These are phyloP conservation scores for Globisporangium spinosum DNA, from an alignment of 352 stramenopile genomes.

Conservation along the genomic window DNA sequence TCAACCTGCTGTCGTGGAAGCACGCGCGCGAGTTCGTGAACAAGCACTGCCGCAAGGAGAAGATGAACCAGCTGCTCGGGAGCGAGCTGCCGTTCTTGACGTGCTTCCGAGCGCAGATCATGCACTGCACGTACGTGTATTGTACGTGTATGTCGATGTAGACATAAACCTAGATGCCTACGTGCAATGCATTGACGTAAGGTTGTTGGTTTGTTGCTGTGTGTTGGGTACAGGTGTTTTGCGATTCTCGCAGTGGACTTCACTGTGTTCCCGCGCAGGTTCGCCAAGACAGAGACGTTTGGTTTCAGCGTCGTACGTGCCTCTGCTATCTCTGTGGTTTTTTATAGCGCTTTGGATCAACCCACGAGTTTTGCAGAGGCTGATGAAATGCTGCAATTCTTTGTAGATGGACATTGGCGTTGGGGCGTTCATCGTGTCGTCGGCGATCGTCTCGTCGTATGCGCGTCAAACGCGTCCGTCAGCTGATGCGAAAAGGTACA, in stretches of 20 bases:
- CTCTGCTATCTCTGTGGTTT: neutral
- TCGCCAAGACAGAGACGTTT: constrained; percentile 94
- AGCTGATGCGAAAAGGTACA: constrained; percentile 22
- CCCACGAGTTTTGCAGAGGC: neutral
- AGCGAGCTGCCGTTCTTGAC: constrained; percentile 78
- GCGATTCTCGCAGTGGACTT: constrained; percentile 99
- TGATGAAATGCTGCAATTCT: neutral
- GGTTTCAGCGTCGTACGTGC: constrained; percentile 91
- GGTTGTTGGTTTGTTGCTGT: neutral
- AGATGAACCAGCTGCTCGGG: constrained; percentile 69
- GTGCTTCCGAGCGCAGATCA: constrained; percentile 77
- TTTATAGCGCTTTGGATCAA: neutral
- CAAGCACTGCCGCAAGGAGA: constrained; percentile 81
- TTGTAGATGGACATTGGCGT: constrained; percentile 96
- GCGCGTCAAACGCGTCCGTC: constrained; percentile 44
- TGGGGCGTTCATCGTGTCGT: constrained; percentile 92
- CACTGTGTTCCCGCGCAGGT: constrained; percentile 92
- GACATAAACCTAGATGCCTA: neutral
- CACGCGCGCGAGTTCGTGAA: constrained; percentile 69
- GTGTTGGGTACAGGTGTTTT: constrained; percentile 45
- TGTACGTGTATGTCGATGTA: neutral
- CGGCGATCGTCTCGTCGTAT: constrained; percentile 67
- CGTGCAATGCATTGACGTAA: neutral
- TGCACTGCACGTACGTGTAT: constrained; percentile 69
- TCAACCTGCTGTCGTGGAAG: constrained; percentile 62